phyloP scores from a whole-genome alignment of 495 filamentous ascomycete genomes.

The Aspergillus saccharolyticus region DNA sequence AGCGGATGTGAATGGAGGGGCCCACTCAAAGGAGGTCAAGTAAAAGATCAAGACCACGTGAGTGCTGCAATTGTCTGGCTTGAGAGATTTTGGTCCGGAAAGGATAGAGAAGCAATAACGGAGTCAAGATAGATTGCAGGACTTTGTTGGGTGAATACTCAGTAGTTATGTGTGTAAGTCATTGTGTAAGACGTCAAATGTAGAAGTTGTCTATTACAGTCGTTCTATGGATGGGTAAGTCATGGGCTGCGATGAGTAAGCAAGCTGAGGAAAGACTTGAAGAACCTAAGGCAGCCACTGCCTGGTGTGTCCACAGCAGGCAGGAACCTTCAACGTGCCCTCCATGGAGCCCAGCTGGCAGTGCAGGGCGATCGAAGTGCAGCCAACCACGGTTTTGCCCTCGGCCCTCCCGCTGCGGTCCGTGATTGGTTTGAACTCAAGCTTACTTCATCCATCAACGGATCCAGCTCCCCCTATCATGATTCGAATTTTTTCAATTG shows the following conservation, averaged over 20 bases:
- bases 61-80: not conserved
- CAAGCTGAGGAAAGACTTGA: not conserved
- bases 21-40: not conserved
- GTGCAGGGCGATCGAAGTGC: too few relatives aligned
- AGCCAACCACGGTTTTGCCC: conserved; percentile 1
- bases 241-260: not conserved
- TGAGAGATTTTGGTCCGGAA: not conserved
- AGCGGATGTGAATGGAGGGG: not conserved
- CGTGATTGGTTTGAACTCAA: not conserved
- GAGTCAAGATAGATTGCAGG: too few relatives aligned
- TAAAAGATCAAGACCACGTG: not conserved
- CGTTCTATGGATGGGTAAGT: too few relatives aligned
- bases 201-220: too few relatives aligned
- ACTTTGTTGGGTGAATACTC: too few relatives aligned
- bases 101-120: too few relatives aligned
- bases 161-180: too few relatives aligned
- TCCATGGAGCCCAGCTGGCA: too few relatives aligned
- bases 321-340: not conserved
- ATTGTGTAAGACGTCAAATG: too few relatives aligned
- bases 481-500: too few relatives aligned
- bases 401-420: not conserved
- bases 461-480: too few relatives aligned
- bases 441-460: not conserved
- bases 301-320: not conserved
- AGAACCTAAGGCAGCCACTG: not conserved